phyloP scores from a whole-genome alignment of 208 protist species.

The Polymyxa betae region DNA sequence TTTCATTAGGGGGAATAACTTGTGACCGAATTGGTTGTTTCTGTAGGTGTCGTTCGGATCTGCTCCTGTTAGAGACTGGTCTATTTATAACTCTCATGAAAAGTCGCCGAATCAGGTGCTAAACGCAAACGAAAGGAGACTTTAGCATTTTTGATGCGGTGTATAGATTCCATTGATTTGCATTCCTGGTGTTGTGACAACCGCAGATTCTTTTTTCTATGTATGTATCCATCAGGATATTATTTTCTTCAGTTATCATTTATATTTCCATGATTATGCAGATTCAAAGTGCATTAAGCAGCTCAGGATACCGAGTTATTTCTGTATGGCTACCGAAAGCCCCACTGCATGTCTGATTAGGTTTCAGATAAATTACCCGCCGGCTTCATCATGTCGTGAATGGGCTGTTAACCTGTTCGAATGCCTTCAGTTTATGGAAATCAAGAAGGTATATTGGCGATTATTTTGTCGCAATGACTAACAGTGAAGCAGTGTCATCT shows the following conservation, averaged over 20 bases:
- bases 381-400: neutral
- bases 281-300: neutral
- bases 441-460: neutral
- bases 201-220: neutral
- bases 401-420: constrained; percentile 41
- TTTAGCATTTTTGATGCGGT: no score
- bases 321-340: neutral
- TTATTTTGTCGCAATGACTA: neutral
- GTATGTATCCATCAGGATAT: neutral
- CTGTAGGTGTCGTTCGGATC: no score
- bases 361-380: neutral
- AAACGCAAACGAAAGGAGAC: no score
- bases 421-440: neutral
- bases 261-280: neutral
- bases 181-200: neutral
- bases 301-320: neutral
- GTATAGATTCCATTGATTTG: neutral
- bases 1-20: no score
- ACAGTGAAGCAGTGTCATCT: constrained; percentile 27
- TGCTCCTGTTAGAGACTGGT: no score
- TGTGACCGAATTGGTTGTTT: no score
- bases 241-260: neutral
- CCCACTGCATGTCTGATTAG: neutral
- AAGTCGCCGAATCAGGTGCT: no score
- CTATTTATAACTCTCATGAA: no score